Evolutionary conservation across 257 asterid species (phyloP), one percentile per base, ranked within the genome.

Genomic region (Galeopsis tetrahit): DNA sequence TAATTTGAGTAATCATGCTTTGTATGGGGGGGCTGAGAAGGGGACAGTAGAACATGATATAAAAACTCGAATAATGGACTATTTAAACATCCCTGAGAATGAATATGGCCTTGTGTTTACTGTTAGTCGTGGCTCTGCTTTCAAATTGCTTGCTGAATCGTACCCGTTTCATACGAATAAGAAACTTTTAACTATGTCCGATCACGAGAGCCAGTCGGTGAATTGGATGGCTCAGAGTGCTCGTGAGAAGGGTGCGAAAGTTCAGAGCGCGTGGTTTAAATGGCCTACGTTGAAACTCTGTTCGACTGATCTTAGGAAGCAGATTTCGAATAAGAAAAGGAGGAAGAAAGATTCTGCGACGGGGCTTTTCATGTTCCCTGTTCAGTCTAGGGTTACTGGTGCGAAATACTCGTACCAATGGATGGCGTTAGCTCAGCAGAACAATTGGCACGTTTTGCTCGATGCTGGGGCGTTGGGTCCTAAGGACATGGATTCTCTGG

Each of bases 351-450:
- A 95, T 81, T 82, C 96, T 2, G 97, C 97, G 0, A 82, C 89
- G 13, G 99, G 99, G 40, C 97, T 95, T 56, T 92, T 95, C 59
- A 98, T 92, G 53, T 95, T 95, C 78, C 99, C 99, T 42, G 99
- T 95, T 43, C 99, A 95, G 74, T 95, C 98, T 7, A 82, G 99
- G 62, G 99, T 95, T 58, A 90, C 96, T 9, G 99, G 99, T 58
- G 98, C 98, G 0, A 95, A 90, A 80, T 95, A 95, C 81, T 95
- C 98, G 3, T 95, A 95, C 72, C 99, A 95, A 71, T 95, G 99
- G 99, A 92, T 95, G 98, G 97, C 99, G 8, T 70, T 95, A 78
- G 99, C 99, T 57, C 98, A 95, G 78, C 99, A 95, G 91, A 95
- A 95, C 73, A 95, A 92, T 63, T 95, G 99, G 99, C 99, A 95